Evolutionary conservation across 1,284 basidiomycete genomes (phyloP), one percentile per base, ranked within the genome.

Genomic region (Ceratobasidium theobromae): DNA sequence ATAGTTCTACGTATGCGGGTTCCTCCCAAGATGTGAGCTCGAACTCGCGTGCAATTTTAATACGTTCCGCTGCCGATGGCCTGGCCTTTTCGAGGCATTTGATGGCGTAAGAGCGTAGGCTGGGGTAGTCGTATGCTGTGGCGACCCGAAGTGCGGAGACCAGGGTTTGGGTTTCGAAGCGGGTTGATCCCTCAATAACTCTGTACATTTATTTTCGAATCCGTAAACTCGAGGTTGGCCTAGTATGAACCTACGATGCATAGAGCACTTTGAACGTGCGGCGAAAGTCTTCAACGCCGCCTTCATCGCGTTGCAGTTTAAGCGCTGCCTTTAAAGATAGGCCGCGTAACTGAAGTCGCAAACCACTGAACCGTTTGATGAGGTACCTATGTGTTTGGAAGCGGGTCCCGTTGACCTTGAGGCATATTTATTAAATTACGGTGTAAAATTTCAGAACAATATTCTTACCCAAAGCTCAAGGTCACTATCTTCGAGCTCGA

Each of bases 61-160:
- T 62, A 16, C 52, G 53, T 14, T 54, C 33, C 27, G 53, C 38
- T 2, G 51, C 51, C 12, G 12, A 25, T 14, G 53, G 40, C 16
- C 30, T 25, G 8, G 27, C 38, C 16, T 43, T 45, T 32, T 65
- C 79, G 46, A 85, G 72, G 5, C 81, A 79, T 67, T 78, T 74
- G 32, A 77, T 70, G 4, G 84, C 77, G 8, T 78, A 75, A 18
- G 76, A 75, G 43, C 79, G 78, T 52, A 87, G 75, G 8, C 78
- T 74, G 14, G 75, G 70, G 14, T 77, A 74, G 67, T 86, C 80
- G 51, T 77, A 74, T 16, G 72, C 70, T 12, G 73, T 71, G 2
- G 69, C 65, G 40, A 73, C 58, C 14, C 51, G 62, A 14, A 53
- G 40, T 28, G 62, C 40, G 18, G 51, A 65, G 18, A 53, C 16